phyloP scores from a whole-genome alignment of 352 stramenopile genomes.

The Globisporangium abappressorium region DNA sequence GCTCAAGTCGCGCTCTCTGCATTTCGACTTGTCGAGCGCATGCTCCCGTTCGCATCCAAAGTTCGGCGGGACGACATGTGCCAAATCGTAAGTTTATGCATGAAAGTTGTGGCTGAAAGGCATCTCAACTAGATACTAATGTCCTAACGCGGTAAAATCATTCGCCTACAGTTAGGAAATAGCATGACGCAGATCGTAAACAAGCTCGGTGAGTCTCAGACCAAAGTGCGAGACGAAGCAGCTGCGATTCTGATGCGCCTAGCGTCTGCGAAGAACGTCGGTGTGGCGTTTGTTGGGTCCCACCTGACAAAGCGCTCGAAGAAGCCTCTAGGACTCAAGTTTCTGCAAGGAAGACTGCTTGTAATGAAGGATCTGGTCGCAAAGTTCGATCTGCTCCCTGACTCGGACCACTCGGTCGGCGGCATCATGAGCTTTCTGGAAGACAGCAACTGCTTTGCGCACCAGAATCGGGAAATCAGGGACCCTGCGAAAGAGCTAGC shows the following conservation, averaged over 20 bases:
- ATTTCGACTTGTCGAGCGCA: conserved; percentile 60
- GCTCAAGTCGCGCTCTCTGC: conserved; percentile 72
- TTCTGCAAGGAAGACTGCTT: conserved; percentile 58
- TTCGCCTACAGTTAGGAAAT: conserved; percentile 51
- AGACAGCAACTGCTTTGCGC: conserved; percentile 79
- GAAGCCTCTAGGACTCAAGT: conserved; percentile 71
- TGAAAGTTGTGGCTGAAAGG: background rate
- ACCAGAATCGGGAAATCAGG: conserved; percentile 87
- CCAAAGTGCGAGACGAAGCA: conserved; percentile 74
- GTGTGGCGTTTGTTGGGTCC: conserved; percentile 53
- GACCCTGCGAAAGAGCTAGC: conserved; percentile 87
- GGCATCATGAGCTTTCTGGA: conserved; percentile 81
- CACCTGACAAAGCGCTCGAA: conserved; percentile 72
- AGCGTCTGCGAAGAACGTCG: conserved; percentile 61
- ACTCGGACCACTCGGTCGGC: conserved; percentile 50
- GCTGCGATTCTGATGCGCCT: conserved; percentile 36
- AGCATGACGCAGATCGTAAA: conserved; percentile 76
- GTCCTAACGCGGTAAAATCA: background rate
- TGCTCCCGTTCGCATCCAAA: conserved; percentile 46
- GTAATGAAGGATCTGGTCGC: conserved; percentile 59
- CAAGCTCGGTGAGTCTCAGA: conserved; percentile 71
- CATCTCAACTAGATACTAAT: background rate
- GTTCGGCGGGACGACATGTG: conserved; percentile 64
- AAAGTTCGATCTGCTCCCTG: conserved; percentile 47
- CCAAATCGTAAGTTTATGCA: conserved; percentile 42